Base-by-base conservation (phyloP, 192 early-diverging fungal genomes). In the Polychytrium aggregatum region DNA sequence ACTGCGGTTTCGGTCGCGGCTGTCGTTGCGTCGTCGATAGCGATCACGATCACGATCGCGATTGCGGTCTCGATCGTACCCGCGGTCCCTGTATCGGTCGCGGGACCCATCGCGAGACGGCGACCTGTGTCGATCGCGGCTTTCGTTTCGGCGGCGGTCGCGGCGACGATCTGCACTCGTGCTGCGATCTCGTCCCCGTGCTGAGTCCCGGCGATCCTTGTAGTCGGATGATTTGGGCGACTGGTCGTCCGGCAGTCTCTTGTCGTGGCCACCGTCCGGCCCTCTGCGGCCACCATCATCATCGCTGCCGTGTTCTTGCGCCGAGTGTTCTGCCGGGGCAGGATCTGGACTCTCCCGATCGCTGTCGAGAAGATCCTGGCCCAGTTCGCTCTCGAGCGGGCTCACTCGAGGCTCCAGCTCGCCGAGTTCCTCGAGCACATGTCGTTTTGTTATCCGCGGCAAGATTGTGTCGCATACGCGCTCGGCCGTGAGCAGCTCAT, bases 381-480 rank as follows among this genome's bases (percentile, higher is more conserved):
- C 74, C 40, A 76, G 36, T 35, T 72, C 73, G 11, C 83, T 82
- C 37, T 86, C 76, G 16, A 95, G 57, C 7, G 82, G 82, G 50
- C 84, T 87, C 11, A 82, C 65, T 18, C 92, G 62, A 3, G 86
- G 87, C 34, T 84, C 70, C 45, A 98, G 47, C 28, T 87, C 86
- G 38, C 82, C 90, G 21, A 71, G 63, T 38, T 97, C 88, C 50
- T 94, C 95, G 6, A 97, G 62, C 11, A 83, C 63, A 52, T 85
- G 55, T 10, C 93, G 76, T 27, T 83, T 85, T 4, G 78, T 77
- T 16, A 98, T 52, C 25, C 81, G 72, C 2, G 95, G 95, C 27
- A 98, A 59, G n/a, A 90, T 86, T 1, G 85, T 80, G 63, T 90
- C 87, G 50, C 87, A 96, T 2, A 88, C 85, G 29, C 82, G 75